Evolutionary conservation across 1,139 yeast species (phyloP).

Genomic region (Lipomyces yarrowii): DNA sequence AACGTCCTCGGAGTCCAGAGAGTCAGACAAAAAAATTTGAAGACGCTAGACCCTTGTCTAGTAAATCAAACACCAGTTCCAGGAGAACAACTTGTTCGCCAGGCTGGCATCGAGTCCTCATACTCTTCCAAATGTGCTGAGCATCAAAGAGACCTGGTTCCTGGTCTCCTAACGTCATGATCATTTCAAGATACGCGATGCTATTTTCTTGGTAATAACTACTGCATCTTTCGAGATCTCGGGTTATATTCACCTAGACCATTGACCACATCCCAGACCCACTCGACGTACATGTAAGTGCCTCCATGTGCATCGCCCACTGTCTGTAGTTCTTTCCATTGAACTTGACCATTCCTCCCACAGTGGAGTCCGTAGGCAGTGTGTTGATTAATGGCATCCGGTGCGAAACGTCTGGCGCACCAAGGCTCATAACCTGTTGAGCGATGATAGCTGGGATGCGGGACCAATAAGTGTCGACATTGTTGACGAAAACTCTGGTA

Average conservation of each 20-base stretch:
- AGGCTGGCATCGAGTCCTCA: too few relatives aligned
- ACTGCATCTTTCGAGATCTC: not conserved
- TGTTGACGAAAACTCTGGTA: not conserved
- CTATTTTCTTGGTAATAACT: not conserved
- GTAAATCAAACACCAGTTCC: constrained; percentile 1
- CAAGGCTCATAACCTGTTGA: not conserved
- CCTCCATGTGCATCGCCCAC: not conserved
- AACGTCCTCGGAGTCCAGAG: constrained; percentile 1
- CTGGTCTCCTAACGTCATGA: too few relatives aligned
- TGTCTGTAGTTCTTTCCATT: not conserved
- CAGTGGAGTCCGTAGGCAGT: not conserved
- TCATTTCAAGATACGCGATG: too few relatives aligned
- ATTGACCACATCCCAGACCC: not conserved
- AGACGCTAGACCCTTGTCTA: not conserved
- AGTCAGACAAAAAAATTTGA: not conserved
- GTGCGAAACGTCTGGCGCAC: not conserved
- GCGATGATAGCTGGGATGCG: not conserved
- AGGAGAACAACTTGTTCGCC: too few relatives aligned
- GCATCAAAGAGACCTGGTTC: too few relatives aligned
- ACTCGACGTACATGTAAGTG: not conserved
- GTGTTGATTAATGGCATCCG: not conserved
- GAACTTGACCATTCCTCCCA: not conserved
- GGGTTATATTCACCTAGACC: not conserved
- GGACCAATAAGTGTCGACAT: not conserved
- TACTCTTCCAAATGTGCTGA: too few relatives aligned